phyloP scores from a whole-genome alignment of 768 basidiomycete genomes.

The Phylloporus sp. region DNA sequence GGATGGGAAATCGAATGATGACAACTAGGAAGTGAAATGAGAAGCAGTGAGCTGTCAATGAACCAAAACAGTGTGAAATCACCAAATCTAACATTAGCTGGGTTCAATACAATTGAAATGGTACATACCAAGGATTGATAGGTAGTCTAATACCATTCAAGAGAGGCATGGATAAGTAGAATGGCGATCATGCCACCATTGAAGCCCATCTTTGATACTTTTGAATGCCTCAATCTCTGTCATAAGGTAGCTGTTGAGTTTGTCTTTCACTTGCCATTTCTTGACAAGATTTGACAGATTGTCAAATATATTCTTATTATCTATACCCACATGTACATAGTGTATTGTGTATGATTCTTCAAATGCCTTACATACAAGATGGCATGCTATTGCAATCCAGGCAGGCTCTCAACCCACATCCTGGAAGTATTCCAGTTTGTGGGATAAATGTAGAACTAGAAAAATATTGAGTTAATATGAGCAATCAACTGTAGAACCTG shows the following conservation, averaged over 20 bases:
- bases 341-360: background rate
- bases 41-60: too few species aligned
- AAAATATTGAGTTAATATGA: background rate
- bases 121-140: background rate
- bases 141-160: background rate
- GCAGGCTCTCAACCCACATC: background rate
- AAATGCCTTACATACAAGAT: background rate
- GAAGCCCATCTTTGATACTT: background rate
- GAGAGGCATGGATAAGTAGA: background rate
- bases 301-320: background rate
- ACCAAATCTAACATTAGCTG: background rate
- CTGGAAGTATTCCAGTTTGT: background rate
- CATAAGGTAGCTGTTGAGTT: background rate
- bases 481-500: too few species aligned
- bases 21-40: too few species aligned
- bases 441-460: background rate
- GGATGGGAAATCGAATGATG: too few species aligned
- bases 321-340: background rate
- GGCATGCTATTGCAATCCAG: background rate
- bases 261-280: background rate
- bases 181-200: background rate
- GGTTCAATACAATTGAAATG: background rate
- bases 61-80: too few species aligned
- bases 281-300: background rate
- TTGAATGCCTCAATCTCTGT: background rate